Evolutionary conservation across 495 filamentous ascomycete species (phyloP), one percentile per base, ranked within the genome.

Genomic region (Xylaria bambusicola): DNA sequence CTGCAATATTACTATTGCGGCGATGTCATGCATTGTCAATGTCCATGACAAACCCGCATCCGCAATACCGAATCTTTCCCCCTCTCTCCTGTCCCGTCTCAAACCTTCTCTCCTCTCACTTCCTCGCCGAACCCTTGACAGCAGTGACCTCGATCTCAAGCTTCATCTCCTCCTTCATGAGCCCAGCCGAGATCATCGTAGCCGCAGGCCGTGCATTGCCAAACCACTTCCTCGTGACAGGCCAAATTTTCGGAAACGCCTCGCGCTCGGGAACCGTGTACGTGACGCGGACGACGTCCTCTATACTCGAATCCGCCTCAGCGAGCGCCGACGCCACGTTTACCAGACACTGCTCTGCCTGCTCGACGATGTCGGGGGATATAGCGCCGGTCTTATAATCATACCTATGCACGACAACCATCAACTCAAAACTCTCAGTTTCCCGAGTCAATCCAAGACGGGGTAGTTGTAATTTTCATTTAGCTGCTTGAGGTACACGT

Each of bases 101-200:
- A 20, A 6, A 0, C 18, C 56, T 36, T 47, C 18, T 40, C 5
- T 56, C 27, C 20, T 38, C 44, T 12, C 15, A 17, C 36, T 49
- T 27, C 44, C 44, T 46, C 12, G 54, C 56, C 23, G 56, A 58
- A 17, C 56, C 55, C 56, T 15, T 51, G 12, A 58, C 26, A 26
- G 75, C 75, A 40, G 73, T 75, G 42, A 75, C 73, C 66, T 77
- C 73, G 26, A 77, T 62, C 63, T 77, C 75, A 51, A 77, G 70
- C 68, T 65, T 68, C 75, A 77, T 77, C 49, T 48, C 67, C 56
- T 73, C 72, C 55, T 73, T 66, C 72, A 77, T 71, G 55, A 77
- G 49, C 18, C 66, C 69, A 7, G 75, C 67, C 50, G 71, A 67
- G 8, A 77, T 59, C 73, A 77, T 77, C 8, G 72, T 77, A 15